A percentile compares a stretch with the other conserved stretches of the same genome.
phyloP scores from a whole-genome alignment of 306 rosid species.

The Phaseolus lunatus region DNA sequence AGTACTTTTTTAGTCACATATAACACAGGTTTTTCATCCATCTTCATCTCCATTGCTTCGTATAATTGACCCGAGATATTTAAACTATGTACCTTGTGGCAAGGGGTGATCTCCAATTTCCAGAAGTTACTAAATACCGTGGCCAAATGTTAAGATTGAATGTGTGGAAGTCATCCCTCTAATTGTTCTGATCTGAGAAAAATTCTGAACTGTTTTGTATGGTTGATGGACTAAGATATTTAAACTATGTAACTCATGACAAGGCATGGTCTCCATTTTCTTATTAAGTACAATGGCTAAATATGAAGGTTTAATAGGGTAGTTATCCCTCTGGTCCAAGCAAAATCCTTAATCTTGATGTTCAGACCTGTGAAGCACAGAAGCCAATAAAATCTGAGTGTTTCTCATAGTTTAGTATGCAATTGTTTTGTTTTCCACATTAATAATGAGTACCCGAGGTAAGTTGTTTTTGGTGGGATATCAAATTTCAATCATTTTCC shows the following conservation, averaged over 20 bases:
- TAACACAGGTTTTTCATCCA: neutral
- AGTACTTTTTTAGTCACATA: neutral
- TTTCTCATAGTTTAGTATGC: neutral
- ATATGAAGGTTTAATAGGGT: neutral
- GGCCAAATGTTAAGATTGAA: neutral
- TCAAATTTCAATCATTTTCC: slow-evolving; percentile 17
- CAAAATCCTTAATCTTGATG: neutral
- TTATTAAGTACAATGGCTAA: neutral
- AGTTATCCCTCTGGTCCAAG: neutral
- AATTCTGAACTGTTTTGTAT: neutral
- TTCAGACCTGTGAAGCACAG: slow-evolving; percentile 1
- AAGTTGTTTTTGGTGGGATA: neutral
- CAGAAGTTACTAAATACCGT: neutral
- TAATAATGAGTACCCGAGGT: neutral
- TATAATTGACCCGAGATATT: neutral
- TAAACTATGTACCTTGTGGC: neutral
- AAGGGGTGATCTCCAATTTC: neutral
- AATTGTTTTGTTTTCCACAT: neutral
- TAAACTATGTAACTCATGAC: neutral
- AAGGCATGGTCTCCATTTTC: neutral
- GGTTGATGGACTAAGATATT: neutral
- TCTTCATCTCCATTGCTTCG: neutral
- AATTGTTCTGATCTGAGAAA: neutral
- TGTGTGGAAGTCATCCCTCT: neutral
- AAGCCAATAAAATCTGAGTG: neutral